Base-by-base conservation (phyloP, 2,329 filamentous ascomycete genomes). In the Diaporthe sp. region DNA sequence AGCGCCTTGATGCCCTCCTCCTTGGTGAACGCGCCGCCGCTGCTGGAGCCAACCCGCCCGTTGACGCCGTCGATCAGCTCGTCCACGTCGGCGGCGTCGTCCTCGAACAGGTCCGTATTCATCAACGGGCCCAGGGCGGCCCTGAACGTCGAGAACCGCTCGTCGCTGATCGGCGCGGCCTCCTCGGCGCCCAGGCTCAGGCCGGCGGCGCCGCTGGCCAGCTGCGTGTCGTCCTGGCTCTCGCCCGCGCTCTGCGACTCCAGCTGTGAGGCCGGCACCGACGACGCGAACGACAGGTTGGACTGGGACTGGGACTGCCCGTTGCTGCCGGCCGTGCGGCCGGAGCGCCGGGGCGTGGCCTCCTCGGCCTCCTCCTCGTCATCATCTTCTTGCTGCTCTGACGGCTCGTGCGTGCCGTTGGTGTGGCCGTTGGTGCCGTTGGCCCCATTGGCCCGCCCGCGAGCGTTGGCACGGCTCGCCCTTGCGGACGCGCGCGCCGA, bases 21-120 rank as follows among this genome's bases (percentile, higher is more conserved):
- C 51, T 89, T 89, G 37, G 87, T 89, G 85, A 98, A 99, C 51
- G 88, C 84, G 10, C 90, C 89, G 6, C 89, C 89, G 37, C 86
- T 82, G 3, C 84, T 80, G 57, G 85, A 81, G 19, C 90, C 88
- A 62, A 98, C 80, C 79, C 92, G 91, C 5, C 86, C 86, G 83
- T 99, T 99, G 70, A 99, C 94, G 12, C 94, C 94, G 4, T 89
- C 89, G 25, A 98, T 89, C 44, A 99, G 89, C 37, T 91, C 90
- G 77, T 92, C 91, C 2, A 98, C 89, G 76, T 93, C 90, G 19
- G 95, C 95, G 25, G 93, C 92, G 80, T 98, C 97, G 77, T 97
- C 94, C 44, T 93, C 91, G 82, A 99, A 99, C n/a, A 99, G 84
- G 17, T 91, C 89, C 0, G 94, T 93, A 80, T 93, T 93, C 81